Base-by-base conservation (phyloP, 2,329 filamentous ascomycete species). In the Aciculosporium take region DNA sequence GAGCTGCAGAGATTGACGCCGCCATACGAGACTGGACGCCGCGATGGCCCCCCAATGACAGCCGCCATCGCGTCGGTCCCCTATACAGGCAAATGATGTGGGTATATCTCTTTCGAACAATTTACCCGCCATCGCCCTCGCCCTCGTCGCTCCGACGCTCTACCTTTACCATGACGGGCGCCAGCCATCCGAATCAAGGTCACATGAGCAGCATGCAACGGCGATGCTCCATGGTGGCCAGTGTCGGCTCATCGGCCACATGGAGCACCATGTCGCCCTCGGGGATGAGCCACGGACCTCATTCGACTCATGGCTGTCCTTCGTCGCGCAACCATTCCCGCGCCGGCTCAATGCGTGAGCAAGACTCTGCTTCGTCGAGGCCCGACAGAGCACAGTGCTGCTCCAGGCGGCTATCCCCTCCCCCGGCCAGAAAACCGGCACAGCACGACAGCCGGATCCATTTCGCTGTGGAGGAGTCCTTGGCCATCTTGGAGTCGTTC, bases 11-110 rank as follows among this genome's bases (percentile, higher is more conserved):
- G 40, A 87, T 94, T 51, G 82, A 93, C 49, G 71, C 72, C 12
- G 78, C 74, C 5, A 79, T 94, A 40, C 72, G 78, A 5, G 71
- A 74, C 12, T 94, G 87, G 87, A 70, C 72, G 20, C 84, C 84
- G 3, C 56, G 61, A 7, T 78, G 73, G 71, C 69, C 72, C 0
- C 54, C 60, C 0, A 72, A 72, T 1, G 76, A 80, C 48, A 71
- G 66, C 49, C 69, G 76, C 15, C 65, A 74, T 39, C 61, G 66
- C 1, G 73, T 76, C 1, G 71, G 67, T 2, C 58, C 75, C 5
- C 62, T 81, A 0, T 80, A 79, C 57, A 74, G 76, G 54, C 74
- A 79, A 52, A 76, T 77, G 69, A 68, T 79, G 61, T 79, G 74
- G 71, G 66, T 80, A 9, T 79, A 80, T 49, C 63, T 79, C 2